phyloP scores from a whole-genome alignment of 2,329 filamentous ascomycete species.

The Rutstroemia sp. region DNA sequence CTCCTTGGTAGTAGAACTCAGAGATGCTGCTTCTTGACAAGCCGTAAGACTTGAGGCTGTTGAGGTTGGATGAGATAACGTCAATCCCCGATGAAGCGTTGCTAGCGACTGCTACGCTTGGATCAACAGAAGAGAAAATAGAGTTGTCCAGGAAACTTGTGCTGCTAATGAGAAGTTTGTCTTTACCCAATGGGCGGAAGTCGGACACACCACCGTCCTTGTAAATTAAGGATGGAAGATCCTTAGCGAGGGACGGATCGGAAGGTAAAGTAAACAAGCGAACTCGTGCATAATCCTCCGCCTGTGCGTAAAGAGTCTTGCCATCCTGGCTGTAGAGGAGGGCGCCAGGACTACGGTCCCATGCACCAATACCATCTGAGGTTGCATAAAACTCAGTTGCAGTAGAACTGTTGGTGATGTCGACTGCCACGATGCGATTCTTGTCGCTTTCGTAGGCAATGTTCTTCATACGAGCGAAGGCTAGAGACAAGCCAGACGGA shows the following conservation, averaged over 20 bases:
- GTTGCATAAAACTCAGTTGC: constrained; percentile 53
- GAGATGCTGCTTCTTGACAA: constrained; percentile 18
- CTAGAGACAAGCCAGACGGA: constrained; percentile 57
- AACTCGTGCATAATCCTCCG: constrained; percentile 58
- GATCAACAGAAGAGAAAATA: constrained; percentile 47
- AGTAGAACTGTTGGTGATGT: constrained; percentile 46
- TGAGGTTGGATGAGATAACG: constrained; percentile 12
- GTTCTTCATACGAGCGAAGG: constrained; percentile 69
- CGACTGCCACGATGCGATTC: constrained; percentile 54
- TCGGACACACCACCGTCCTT: constrained; percentile 30
- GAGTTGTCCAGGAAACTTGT: constrained; percentile 64
- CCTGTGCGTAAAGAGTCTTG: constrained; percentile 58
- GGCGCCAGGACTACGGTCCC: constrained; percentile 48
- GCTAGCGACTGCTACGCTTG: constrained; percentile 5
- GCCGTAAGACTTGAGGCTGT: constrained; percentile 18
- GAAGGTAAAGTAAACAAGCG: constrained; percentile 37
- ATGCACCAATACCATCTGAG: constrained; percentile 50
- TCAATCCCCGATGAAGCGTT: constrained; percentile 18
- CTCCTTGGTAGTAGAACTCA: constrained; percentile 21
- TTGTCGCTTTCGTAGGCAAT: constrained; percentile 75
- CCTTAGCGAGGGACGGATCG: background rate
- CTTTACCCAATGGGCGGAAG: constrained; percentile 22
- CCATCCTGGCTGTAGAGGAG: constrained; percentile 36
- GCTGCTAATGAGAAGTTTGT: constrained; percentile 47
- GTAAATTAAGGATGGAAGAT: constrained; percentile 5